Evolutionary conservation across 2,329 filamentous ascomycete species (phyloP), one percentile per base, ranked within the genome.

Genomic region (Alternaria arbusti): DNA sequence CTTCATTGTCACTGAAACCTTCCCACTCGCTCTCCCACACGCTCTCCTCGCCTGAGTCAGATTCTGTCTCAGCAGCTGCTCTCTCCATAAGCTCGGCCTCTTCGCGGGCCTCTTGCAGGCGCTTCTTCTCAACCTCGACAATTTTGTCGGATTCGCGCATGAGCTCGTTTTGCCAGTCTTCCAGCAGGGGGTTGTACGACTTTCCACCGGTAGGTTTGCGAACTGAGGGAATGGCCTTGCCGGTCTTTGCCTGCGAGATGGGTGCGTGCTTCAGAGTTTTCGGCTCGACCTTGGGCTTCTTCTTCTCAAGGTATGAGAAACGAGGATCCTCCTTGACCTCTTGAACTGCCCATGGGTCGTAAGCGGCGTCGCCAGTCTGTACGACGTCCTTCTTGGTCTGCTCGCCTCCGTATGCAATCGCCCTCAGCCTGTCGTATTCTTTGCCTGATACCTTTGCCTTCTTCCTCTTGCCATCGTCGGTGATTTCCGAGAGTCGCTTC

Each of bases 181-280:
- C 87, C 71, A 96, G 96, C 6, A 88, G 84, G 0, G 96, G 96
- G 78, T 99, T 99, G 83, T 99, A 99, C 72, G 93, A 97, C 79
- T 90, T 93, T 63, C 93, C 94, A 15, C 90, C 93, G 7, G 89
- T 86, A 2, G 96, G 96, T 74, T 89, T 91, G 65, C 87, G 85
- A 1, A 99, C 91, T 3, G 94, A 90, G 1, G 93, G 91, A 9
- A 97, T 84, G 0, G 86, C 80, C 79, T 95, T 97, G 40, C 94
- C 94, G 74, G 86, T 93, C 46, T 91, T 91, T n/a, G 92, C 87
- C 28, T 98, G 86, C 4, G 94, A 93, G 57, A 97, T 86, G 4
- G 96, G 92, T 43, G 91, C 87, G 61, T 91, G 86, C 72, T 90
- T 90, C 69, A 97, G 80, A 0, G 95, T 94, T 56, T 85, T 84